Evolutionary conservation across 2,329 filamentous ascomycete genomes (phyloP).

Genomic region (Alternaria brassicicola): DNA sequence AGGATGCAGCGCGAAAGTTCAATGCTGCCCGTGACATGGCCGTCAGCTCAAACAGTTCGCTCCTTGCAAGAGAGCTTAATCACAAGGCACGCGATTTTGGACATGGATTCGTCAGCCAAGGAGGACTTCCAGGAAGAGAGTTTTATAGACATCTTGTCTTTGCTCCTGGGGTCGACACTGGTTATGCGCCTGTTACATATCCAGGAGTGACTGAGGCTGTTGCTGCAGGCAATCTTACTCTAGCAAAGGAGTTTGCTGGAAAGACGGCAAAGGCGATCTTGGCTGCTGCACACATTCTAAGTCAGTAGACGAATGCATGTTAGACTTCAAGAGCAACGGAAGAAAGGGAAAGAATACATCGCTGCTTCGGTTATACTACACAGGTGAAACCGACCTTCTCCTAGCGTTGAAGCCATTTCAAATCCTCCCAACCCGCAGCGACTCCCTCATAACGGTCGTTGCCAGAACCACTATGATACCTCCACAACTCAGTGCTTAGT

Average conservation of each 20-base stretch:
- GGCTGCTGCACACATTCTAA: constrained; percentile 35
- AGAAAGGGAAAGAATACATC: neutral
- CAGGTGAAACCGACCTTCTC: neutral
- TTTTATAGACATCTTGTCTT: constrained; percentile 56
- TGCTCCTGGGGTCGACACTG: constrained; percentile 52
- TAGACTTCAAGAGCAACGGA: neutral
- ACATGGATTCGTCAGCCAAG: constrained; percentile 52
- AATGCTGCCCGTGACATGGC: constrained; percentile 34
- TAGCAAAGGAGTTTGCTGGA: constrained; percentile 36
- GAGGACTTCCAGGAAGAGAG: constrained; percentile 51
- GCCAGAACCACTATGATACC: no score
- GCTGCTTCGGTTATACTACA: neutral
- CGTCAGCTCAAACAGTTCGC: constrained; percentile 27
- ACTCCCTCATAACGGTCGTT: no score
- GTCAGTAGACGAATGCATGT: neutral
- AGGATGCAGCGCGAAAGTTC: constrained; percentile 32
- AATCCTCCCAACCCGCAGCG: neutral
- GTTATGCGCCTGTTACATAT: constrained; percentile 44
- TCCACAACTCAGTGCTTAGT: neutral
- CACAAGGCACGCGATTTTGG: constrained; percentile 53
- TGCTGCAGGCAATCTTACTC: constrained; percentile 27
- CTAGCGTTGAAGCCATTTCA: neutral
- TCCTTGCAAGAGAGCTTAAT: constrained; percentile 44
- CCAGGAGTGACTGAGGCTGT: constrained; percentile 44
- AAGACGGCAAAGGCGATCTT: constrained; percentile 39